These are phyloP conservation scores for Blumeria graminis DNA, from an alignment of 2,329 filamentous ascomycete species.

Conservation along the genomic window DNA sequence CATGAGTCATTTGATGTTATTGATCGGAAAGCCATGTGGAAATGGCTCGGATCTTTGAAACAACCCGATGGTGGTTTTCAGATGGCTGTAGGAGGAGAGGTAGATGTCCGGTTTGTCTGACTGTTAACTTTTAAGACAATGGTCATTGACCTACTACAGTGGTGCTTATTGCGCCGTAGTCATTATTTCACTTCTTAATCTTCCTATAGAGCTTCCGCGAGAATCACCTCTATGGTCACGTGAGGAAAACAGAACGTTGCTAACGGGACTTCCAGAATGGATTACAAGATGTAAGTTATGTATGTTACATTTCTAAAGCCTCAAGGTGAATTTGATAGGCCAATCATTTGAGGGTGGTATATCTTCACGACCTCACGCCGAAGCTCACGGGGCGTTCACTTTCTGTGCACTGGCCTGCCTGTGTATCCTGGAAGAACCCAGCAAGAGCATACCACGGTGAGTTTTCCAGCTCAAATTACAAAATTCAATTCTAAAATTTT, in stretches of 20 bases:
- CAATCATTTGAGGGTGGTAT: slow-evolving; percentile 94
- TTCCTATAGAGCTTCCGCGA: slow-evolving; percentile 56
- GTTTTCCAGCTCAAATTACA: slow-evolving; percentile 12
- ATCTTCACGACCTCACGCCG: slow-evolving; percentile 58
- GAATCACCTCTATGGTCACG: slow-evolving; percentile 42
- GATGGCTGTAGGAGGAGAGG: slow-evolving; percentile 66
- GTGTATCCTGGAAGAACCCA: slow-evolving; percentile 59
- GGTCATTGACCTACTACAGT: slow-evolving; percentile 19
- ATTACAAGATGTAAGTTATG: slow-evolving; percentile 46
- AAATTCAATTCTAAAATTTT: not conserved
- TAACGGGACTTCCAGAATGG: slow-evolving; percentile 55
- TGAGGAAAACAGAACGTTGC: slow-evolving; percentile 36
- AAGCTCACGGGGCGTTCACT: slow-evolving; percentile 90
- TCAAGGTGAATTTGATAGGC: slow-evolving; percentile 22
- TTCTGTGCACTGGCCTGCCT: slow-evolving; percentile 85
- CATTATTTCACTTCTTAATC: slow-evolving; percentile 56
- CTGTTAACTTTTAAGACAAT: not conserved
- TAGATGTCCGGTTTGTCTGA: slow-evolving; percentile 53
- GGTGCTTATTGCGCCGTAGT: slow-evolving; percentile 83
- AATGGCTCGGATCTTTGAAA: slow-evolving; percentile 70
- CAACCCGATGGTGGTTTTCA: slow-evolving; percentile 74
- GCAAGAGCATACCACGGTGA: slow-evolving; percentile 48
- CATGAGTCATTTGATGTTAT: slow-evolving; percentile 49
- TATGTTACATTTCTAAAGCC: not conserved
- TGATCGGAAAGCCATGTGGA: slow-evolving; percentile 70